Evolutionary conservation across 2,329 filamentous ascomycete species (phyloP), one percentile per base, ranked within the genome.

Genomic region (Seiridium cupressi): DNA sequence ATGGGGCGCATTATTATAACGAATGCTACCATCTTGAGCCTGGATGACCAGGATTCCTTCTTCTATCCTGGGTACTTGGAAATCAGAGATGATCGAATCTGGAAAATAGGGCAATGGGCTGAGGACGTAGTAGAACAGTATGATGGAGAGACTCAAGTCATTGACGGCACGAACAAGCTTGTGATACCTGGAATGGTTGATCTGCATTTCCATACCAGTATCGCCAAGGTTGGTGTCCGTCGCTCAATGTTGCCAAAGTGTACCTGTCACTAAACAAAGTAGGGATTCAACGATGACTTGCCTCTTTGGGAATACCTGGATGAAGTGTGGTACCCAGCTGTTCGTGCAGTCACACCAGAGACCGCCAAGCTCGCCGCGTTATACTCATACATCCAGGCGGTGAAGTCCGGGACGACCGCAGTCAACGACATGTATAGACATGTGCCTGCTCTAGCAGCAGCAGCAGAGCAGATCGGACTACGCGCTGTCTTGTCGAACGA

Each of bases 371-470:
- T 61, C 1, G 64, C 62, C 13, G 62, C 64, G 31, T 60, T 67
- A 1, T 61, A 67, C 57, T 67, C 62, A 1, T 67, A 66, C 59
- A 64, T 59, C 46, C 64, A 63, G 9, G 65, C 65, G 2, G 44
- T 67, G 2, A 67, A 67, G 46, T 62, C 61, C 26, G 65, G 66
- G 5, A 68, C 66, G 3, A 67, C 65, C 2, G 60, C 63, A 1
- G 63, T 67, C 53, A 68, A 67, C 35, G 64, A 73, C 49, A 68
- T 72, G 55, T 69, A 72, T 53, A 57, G 66, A 7, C 62, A 62
- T 31, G 54, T 65, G 5, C 55, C 60, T 32, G 61, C 63, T 3
- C 59, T 68, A 18, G 63, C 64, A 32, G 55, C 49, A 5, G 65
- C 65, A 18, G 65, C 65, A 13, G 49, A 65, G 13, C 59, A 68